phyloP scores from a whole-genome alignment of 164 flowering plant genomes.

The Malania oleifera region DNA sequence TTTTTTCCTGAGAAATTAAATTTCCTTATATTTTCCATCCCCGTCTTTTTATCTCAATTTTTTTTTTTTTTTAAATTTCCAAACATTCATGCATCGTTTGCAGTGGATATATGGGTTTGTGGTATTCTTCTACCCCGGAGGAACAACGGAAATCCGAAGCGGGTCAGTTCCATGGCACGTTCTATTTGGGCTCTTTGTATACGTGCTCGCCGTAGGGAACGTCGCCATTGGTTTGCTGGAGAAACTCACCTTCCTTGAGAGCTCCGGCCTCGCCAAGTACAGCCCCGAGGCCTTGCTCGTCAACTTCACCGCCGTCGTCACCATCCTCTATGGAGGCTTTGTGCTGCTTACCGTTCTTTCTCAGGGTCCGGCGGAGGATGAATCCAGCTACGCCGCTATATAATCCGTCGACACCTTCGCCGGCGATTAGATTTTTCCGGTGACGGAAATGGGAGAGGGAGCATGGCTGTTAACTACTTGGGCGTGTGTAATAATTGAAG shows the following conservation, averaged over 20 bases:
- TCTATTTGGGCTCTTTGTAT: constrained; percentile 58
- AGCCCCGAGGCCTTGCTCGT: constrained; percentile 83
- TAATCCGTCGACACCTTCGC: no score
- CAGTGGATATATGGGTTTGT: constrained; percentile 85
- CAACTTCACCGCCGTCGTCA: constrained; percentile 71
- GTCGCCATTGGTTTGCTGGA: constrained; percentile 74
- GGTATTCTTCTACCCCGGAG: constrained; percentile 79
- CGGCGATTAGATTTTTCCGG: no score
- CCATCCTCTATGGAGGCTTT: constrained; percentile 56
- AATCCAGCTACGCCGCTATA: constrained; percentile 53
- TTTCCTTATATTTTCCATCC: no score
- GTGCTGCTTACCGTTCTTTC: constrained; percentile 41
- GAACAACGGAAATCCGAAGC: constrained; percentile 31
- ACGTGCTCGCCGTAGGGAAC: constrained; percentile 54
- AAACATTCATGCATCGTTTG: no score
- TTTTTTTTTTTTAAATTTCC: no score
- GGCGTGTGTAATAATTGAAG: no score
- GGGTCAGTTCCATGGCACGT: constrained; percentile 82
- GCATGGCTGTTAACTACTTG: no score
- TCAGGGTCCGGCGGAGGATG: constrained; percentile 35
- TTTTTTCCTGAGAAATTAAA: no score
- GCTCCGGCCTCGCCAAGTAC: constrained; percentile 60
- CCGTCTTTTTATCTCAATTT: no score
- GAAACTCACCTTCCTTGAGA: constrained; percentile 91
- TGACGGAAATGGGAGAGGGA: no score